Base-by-base conservation (phyloP, 1,284 basidiomycete genomes). In the Singerocomus inundabilis region DNA sequence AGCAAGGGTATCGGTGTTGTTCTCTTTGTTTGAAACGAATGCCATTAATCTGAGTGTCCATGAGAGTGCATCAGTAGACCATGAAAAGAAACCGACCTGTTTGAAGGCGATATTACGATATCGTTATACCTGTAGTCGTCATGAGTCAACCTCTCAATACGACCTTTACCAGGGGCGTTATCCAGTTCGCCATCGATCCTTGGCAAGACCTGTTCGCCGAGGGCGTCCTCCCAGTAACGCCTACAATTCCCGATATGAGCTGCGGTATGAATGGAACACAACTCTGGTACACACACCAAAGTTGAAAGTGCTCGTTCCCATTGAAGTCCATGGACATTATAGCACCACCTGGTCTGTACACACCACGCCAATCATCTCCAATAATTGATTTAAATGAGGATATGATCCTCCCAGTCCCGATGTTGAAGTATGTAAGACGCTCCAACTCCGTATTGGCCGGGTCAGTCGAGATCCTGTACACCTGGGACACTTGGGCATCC, bases 141-240 rank as follows among this genome's bases (percentile, higher is more conserved):
- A 29, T 71, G 59, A 12, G 71, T 73, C 21, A 73, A 45, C 35
- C 71, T 64, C 53, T 73, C 70, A 32, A 73, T 60, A 16, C 72
- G 70, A 13, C 70, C 67, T 36, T 53, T 61, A 12, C 71, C 68
- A 26, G 71, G 71, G 25, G 54, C 29, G 44, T 71, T 71, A 45
- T 72, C 62, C 18, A 71, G 54, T 45, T 73, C 70, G 18, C 61
- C 59, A 26, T 69, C 60, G 24, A 72, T 61, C 40, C 44, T 64
- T 25, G 65, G 67, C 24, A 71, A 48, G 12, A 52, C 50, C 12
- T 51, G 50, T 15, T 60, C 53, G 31, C 55, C 57, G 24, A 60
- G 50, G n/a, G 51, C 24, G 26, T 73, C 67, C 34, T 71, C 70
- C 72, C 71, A 73, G 58, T 72, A 70, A 30, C 72, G 71, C 69